Conservation (phyloP, 1,284 basidiomycete genomes). For the Puccinia hordei region DNA sequence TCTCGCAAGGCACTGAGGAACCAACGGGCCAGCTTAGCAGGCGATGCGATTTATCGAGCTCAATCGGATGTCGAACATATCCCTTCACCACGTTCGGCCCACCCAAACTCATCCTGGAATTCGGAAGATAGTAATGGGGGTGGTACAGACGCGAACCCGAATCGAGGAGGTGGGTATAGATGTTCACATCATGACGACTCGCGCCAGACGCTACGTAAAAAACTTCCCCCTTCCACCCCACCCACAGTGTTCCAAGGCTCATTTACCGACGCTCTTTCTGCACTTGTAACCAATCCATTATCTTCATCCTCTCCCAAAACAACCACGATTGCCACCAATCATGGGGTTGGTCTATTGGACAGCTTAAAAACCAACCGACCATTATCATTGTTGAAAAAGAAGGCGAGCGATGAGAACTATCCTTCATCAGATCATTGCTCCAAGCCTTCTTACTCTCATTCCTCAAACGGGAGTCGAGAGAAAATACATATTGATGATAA, state of each 20-base stretch:
- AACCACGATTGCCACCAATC: not conserved
- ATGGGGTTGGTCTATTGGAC: slow-evolving; percentile 11
- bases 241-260: slow-evolving; percentile 41
- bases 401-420: slow-evolving; percentile 38
- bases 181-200: slow-evolving; percentile 14
- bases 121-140: slow-evolving; percentile 15
- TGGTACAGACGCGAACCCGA: not conserved
- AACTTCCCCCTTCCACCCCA: slow-evolving; percentile 36
- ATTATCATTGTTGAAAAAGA: slow-evolving; percentile 20
- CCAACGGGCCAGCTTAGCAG: slow-evolving; percentile 27
- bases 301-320: slow-evolving; percentile 10
- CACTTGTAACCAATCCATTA: slow-evolving; percentile 44
- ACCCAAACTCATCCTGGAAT: slow-evolving; percentile 27
- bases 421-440: not conserved
- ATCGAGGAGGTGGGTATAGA: slow-evolving; percentile 36
- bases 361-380: slow-evolving; percentile 24
- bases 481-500: not conserved
- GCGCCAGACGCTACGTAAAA: slow-evolving; percentile 14
- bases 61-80: slow-evolving; percentile 26
- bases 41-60: slow-evolving; percentile 30
- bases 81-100: slow-evolving; percentile 23
- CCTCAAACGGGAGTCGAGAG: slow-evolving; percentile 24
- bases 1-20: slow-evolving; percentile 56
- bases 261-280: slow-evolving; percentile 51
- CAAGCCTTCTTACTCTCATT: slow-evolving; percentile 8